phyloP scores from a whole-genome alignment of 2,329 filamentous ascomycete genomes.

The Trichoderma atroviride region DNA sequence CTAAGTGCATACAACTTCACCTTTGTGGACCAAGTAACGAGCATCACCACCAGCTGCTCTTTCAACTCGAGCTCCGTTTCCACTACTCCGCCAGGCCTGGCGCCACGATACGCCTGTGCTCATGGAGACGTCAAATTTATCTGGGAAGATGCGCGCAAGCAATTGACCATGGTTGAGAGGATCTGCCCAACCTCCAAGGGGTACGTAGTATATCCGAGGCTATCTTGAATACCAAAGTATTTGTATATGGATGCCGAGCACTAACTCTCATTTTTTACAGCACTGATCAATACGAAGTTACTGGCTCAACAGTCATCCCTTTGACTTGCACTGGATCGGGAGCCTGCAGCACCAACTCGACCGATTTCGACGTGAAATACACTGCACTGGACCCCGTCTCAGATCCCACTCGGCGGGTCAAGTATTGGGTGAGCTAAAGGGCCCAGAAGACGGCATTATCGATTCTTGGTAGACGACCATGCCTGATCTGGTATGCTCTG shows the following conservation, averaged over 20 bases:
- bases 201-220: constrained; percentile 34
- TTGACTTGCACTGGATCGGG: constrained; percentile 27
- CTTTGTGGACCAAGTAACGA: constrained; percentile 46
- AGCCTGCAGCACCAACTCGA: constrained; percentile 37
- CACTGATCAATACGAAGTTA: background rate
- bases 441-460: background rate
- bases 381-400: constrained; percentile 37
- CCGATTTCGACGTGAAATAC: constrained; percentile 37
- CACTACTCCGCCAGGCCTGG: constrained; percentile 36
- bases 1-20: constrained; percentile 44
- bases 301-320: background rate
- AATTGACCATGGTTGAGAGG: constrained; percentile 49
- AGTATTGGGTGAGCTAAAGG: constrained; percentile 23
- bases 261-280: constrained; percentile 1
- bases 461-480: background rate
- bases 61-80: constrained; percentile 48
- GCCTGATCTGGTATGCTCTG: background rate
- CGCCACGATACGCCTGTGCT: constrained; percentile 49
- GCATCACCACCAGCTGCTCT: constrained; percentile 46
- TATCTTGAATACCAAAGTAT: background rate
- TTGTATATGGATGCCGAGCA: background rate
- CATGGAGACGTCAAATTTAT: constrained; percentile 48
- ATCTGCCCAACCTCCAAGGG: constrained; percentile 44
- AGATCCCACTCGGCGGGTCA: constrained; percentile 23
- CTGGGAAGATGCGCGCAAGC: constrained; percentile 37